Evolutionary conservation across 768 basidiomycete species (phyloP).

Genomic region (Rhizopogon salebrosus): DNA sequence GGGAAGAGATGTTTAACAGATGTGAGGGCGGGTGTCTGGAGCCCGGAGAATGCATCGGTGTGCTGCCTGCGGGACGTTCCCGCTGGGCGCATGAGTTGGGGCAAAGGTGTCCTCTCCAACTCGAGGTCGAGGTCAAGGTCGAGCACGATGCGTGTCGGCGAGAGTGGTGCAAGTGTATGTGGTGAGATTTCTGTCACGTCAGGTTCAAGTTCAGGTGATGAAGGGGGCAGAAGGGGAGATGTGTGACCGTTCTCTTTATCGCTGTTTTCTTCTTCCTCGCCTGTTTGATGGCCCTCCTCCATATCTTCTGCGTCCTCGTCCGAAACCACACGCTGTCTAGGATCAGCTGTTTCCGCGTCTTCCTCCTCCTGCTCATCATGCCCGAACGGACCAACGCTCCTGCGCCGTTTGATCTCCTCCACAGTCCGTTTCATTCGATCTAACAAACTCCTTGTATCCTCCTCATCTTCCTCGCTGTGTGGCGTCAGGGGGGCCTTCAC

Average conservation of each 20-base stretch:
- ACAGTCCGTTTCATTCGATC: conserved; percentile 33
- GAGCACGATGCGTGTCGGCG: neutral
- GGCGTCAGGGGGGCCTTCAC: conserved; percentile 5
- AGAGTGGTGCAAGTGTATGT: conserved; percentile 5
- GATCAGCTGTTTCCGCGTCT: conserved; percentile 34
- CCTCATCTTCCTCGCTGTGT: conserved; percentile 20
- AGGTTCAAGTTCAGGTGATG: neutral
- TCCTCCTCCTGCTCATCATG: conserved; percentile 25
- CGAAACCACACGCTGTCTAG: conserved; percentile 33
- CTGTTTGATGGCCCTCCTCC: neutral
- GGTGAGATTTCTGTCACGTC: conserved; percentile 9
- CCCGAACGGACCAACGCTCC: conserved; percentile 14
- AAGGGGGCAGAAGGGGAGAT: neutral
- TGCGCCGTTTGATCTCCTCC: conserved; percentile 29
- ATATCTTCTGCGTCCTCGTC: conserved; percentile 27
- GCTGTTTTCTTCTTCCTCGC: conserved; percentile 1
- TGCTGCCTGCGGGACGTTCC: neutral
- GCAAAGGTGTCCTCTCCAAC: conserved; percentile 2
- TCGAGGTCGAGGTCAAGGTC: conserved; percentile 1
- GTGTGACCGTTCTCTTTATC: conserved; percentile 11
- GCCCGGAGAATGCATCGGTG: neutral
- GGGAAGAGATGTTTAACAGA: conserved; percentile 28
- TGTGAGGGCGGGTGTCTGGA: conserved; percentile 25
- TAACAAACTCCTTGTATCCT: conserved; percentile 30
- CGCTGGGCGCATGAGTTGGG: neutral